These are phyloP conservation scores for Flaveria trinervia DNA, from an alignment of 129 eudicot genomes.

Conservation along the genomic window DNA sequence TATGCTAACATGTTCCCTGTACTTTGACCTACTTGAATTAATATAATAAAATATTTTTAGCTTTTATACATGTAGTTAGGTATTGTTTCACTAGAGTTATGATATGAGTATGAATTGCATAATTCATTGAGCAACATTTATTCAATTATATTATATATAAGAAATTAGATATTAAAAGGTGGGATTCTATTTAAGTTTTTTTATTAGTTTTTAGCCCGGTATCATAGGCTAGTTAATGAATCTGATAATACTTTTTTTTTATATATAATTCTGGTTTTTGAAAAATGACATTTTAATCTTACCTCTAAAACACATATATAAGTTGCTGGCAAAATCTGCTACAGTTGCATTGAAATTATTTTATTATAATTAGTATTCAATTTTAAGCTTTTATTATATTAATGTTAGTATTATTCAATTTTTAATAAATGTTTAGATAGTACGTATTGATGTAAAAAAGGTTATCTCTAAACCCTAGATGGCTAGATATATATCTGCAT, in stretches of 20 bases:
- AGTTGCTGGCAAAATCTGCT: no score
- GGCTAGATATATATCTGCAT: conserved; percentile 11
- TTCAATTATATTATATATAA: background rate
- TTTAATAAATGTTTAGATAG: background rate
- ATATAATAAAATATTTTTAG: background rate
- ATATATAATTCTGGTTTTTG: background rate
- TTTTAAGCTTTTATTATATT: background rate
- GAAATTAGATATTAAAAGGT: background rate
- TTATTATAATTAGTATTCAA: no score
- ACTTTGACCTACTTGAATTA: background rate
- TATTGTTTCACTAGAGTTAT: background rate
- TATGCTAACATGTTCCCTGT: background rate
- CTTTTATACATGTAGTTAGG: background rate
- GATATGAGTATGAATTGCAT: background rate
- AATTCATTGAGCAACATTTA: background rate
- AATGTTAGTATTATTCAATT: background rate
- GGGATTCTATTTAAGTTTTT: background rate
- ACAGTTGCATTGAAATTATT: no score
- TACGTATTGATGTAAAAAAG: conserved; percentile 23
- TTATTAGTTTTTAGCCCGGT: no score
- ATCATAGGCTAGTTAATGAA: no score
- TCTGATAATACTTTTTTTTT: no score
- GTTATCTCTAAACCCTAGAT: conserved; percentile 24
- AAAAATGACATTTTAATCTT: no score
- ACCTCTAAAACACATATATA: no score